These are phyloP conservation scores for Parietichytrium sp. DNA, from an alignment of 108 stramenopile species.

Conservation along the genomic window DNA sequence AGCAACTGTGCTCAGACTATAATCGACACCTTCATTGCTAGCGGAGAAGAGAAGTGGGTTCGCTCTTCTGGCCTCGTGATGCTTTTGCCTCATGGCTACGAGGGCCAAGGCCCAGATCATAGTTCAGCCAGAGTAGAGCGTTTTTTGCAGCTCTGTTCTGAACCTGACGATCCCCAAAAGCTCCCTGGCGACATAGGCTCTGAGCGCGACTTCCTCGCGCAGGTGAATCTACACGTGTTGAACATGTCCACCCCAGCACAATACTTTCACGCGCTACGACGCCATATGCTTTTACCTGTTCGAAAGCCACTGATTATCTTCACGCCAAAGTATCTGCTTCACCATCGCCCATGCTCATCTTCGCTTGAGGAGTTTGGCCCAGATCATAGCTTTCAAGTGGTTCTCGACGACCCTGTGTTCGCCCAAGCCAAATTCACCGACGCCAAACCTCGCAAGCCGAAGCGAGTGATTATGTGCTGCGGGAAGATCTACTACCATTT, in stretches of 20 bases:
- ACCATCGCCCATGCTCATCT: constrained; percentile 65
- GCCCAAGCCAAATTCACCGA: constrained; percentile 70
- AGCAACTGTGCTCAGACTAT: constrained; percentile 96
- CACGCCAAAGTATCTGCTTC: constrained; percentile 92
- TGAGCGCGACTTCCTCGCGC: constrained; percentile 74
- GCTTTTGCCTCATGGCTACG: constrained; percentile 95
- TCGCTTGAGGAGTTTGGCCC: constrained; percentile 84
- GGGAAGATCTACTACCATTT: constrained; percentile 99
- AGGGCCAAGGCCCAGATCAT: constrained; percentile 98
- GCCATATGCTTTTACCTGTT: constrained; percentile 98
- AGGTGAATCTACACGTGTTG: constrained; percentile 90
- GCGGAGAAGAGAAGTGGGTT: constrained; percentile 98
- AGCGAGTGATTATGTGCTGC: constrained; percentile 82
- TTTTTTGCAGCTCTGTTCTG: constrained; percentile 92
- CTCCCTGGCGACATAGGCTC: constrained; percentile 83
- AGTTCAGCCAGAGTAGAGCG: constrained; percentile 94
- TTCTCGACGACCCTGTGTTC: constrained; percentile 63
- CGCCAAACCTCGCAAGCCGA: constrained; percentile 77
- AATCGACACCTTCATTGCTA: constrained; percentile 94
- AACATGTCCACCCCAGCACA: constrained; percentile 97
- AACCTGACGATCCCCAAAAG: constrained; percentile 89
- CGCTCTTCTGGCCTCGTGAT: constrained; percentile 91
- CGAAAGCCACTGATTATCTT: constrained; percentile 96
- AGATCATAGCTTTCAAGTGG: constrained; percentile 82
- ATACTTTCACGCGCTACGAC: constrained; percentile 96